Conservation (phyloP, 1,284 basidiomycete species). For the Mixia osmundae region DNA sequence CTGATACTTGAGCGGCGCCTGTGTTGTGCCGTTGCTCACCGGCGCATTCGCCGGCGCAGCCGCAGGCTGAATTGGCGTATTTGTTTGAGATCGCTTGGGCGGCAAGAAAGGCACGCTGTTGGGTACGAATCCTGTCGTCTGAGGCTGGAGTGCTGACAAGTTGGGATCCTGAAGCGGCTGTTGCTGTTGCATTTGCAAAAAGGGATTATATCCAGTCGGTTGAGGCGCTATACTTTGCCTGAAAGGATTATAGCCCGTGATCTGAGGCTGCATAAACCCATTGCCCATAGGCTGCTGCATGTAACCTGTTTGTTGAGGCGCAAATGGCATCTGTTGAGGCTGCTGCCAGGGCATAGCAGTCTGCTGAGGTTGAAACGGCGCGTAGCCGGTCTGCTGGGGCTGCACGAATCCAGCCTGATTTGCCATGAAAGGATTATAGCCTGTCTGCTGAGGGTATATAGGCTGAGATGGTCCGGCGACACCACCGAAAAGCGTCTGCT, state of each 20-base stretch:
- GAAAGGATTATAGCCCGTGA: conserved; percentile 37
- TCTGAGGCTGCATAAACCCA: conserved; percentile 38
- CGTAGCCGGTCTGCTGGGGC: conserved; percentile 16
- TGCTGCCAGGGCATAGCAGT: conserved; percentile 24
- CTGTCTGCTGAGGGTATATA: conserved; percentile 38
- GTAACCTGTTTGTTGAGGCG: conserved; percentile 18
- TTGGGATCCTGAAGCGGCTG: neutral
- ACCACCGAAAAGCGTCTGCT: conserved; percentile 46
- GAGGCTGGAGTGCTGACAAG: too few relatives aligned
- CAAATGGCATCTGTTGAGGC: conserved; percentile 16
- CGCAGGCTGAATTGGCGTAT: too few relatives aligned
- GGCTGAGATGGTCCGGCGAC: conserved; percentile 26
- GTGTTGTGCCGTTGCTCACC: too few relatives aligned
- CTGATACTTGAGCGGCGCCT: conserved; percentile 72
- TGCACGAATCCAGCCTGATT: conserved; percentile 26
- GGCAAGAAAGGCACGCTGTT: too few relatives aligned
- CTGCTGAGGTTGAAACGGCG: conserved; percentile 23
- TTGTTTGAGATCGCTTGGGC: too few relatives aligned
- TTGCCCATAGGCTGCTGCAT: too few relatives aligned
- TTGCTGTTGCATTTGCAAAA: neutral
- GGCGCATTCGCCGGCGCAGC: too few relatives aligned
- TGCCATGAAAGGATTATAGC: conserved; percentile 53
- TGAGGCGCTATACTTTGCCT: conserved; percentile 30
- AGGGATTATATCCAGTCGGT: conserved; percentile 8
- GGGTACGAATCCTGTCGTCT: too few relatives aligned